Evolutionary conservation across 2,329 filamentous ascomycete genomes (phyloP), one percentile per base, ranked within the genome.

Genomic region (Macroventuria anomochaeta): DNA sequence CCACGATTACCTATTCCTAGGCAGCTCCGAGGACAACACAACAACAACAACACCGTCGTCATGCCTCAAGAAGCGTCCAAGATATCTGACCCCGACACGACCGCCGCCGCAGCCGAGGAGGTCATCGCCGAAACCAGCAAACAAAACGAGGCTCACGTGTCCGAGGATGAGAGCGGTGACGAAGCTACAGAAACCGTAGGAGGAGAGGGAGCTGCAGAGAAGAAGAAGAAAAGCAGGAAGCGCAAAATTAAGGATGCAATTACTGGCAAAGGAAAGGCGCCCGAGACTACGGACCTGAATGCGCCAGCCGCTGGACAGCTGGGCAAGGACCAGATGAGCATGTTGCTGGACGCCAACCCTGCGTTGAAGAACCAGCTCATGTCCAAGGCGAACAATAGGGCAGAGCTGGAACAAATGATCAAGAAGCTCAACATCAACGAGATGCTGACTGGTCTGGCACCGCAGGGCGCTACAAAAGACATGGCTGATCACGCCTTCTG

Each of bases 401-500:
- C 61, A 25, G 65, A 69, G 10, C 50, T 75, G 17, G 75, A 80
- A 41, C 78, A 85, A 39, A 69, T 81, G 60, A 69, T 87, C 59
- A 84, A 84, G 38, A 83, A 83, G 64, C 79, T 91, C 70, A 87
- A 82, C 60, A 77, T 90, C 49, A 83, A 87, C 70, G 87, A 91
- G 59, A 85, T 90, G 69, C 85, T 91, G 83, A 90, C 88, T 1
- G 88, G 88, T 0, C 76, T 90, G 67, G 88, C 92, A 13, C 81
- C 90, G 7, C 87, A 85, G 57, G 90, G 89, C 50, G 96, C 96
- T 69, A 88, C 86, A 65, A 97, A 96, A 80, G 93, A 97, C 71
- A 96, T 97, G 91, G 92, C 88, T 6, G 90, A 88, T 53, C 97
- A 97, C 83, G 97, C 96, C 77, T 99, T 99, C 80, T 99, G 95